A percentile compares a stretch with the other conserved stretches of the same genome.
These are phyloP conservation scores for Lobosporangium transversale DNA, from an alignment of 192 early-diverging fungal genomes.

Conservation along the genomic window DNA sequence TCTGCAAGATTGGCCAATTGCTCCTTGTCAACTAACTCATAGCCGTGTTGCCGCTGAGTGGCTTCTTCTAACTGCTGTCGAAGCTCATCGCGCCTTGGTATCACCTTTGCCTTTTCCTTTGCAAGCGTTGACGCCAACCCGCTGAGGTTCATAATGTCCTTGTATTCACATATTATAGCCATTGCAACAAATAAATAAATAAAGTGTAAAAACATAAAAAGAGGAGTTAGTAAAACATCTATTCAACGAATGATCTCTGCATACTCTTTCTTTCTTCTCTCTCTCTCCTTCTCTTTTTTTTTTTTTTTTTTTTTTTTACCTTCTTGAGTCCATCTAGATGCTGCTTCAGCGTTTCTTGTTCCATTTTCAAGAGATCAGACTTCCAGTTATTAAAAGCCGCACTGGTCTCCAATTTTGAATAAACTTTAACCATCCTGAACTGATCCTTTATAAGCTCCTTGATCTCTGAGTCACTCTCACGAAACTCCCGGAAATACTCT, in stretches of 20 bases:
- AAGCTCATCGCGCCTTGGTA: constrained; percentile 21
- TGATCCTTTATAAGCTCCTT: constrained; percentile 52
- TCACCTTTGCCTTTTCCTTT: constrained; percentile 13
- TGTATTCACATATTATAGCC: neutral
- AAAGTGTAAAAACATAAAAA: no score
- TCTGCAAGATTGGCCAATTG: constrained; percentile 38
- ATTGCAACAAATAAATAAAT: constrained; percentile 1
- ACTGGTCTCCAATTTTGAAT: constrained; percentile 25
- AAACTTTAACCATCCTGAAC: constrained; percentile 34
- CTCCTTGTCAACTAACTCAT: constrained; percentile 38
- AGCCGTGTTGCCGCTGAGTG: constrained; percentile 23
- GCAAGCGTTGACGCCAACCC: constrained; percentile 5
- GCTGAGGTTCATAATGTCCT: constrained; percentile 24
- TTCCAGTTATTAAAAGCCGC: constrained; percentile 18
- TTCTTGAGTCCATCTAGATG: constrained; percentile 25
- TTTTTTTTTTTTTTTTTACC: neutral
- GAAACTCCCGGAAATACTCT: constrained; percentile 38
- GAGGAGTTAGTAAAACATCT: no score
- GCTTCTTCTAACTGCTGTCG: constrained; percentile 20
- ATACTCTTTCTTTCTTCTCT: no score
- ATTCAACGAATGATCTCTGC: no score
- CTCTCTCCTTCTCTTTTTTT: neutral
- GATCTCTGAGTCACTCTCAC: constrained; percentile 17
- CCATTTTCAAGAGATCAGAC: constrained; percentile 12
- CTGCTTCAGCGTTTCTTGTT: constrained; percentile 29